Conservation (phyloP, 306 rosid species). For the Quercus agrifolia region DNA sequence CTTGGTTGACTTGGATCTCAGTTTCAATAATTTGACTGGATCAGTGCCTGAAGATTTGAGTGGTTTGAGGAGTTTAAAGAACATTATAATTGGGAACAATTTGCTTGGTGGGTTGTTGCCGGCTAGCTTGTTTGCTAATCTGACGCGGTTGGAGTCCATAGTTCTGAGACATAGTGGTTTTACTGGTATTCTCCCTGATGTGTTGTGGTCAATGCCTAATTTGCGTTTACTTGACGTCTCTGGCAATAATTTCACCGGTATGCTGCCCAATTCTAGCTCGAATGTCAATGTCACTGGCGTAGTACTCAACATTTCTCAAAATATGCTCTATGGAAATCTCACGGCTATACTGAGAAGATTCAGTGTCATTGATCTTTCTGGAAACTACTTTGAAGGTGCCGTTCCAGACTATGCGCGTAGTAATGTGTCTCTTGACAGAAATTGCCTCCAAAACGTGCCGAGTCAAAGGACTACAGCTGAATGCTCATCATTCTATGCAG, state of each 20-base stretch:
- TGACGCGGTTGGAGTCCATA: constrained; percentile 44
- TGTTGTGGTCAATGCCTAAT: constrained; percentile 58
- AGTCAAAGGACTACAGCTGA: constrained; percentile 51
- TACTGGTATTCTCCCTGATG: constrained; percentile 51
- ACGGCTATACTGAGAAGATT: constrained; percentile 49
- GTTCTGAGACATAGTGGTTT: constrained; percentile 57
- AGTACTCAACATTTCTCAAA: constrained; percentile 57
- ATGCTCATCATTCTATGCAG: constrained; percentile 67
- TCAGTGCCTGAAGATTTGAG: constrained; percentile 46
- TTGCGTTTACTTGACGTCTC: constrained; percentile 67
- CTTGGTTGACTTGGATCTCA: constrained; percentile 83
- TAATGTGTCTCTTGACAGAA: constrained; percentile 47
- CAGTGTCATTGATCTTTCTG: constrained; percentile 56
- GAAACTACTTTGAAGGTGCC: constrained; percentile 73
- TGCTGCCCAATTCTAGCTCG: constrained; percentile 55
- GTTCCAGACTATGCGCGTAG: constrained; percentile 36
- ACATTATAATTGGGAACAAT: constrained; percentile 47
- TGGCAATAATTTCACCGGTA: constrained; percentile 61
- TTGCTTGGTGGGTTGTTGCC: constrained; percentile 55
- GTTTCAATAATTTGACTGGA: constrained; percentile 59
- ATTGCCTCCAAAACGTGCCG: constrained; percentile 64
- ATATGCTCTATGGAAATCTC: constrained; percentile 65
- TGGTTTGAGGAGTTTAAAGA: constrained; percentile 56
- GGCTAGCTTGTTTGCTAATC: constrained; percentile 32
- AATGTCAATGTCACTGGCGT: constrained; percentile 29